Conservation (phyloP, 164 flowering plant species). For the Umbellularia californica region DNA sequence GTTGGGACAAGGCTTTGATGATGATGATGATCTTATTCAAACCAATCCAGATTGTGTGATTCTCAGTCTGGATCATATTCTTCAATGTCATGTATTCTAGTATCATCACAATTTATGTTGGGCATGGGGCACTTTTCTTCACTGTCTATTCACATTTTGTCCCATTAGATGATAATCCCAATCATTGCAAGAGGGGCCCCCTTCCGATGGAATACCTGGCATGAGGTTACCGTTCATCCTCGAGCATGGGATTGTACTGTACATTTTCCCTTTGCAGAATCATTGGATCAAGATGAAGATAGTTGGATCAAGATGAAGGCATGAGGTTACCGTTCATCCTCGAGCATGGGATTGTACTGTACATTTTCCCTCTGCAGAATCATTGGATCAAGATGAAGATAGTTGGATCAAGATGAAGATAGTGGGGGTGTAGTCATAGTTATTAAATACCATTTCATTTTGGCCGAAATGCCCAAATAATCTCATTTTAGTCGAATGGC, state of each 20-base stretch:
- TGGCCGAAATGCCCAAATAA: no score
- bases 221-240: not conserved
- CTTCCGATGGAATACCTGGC: not conserved
- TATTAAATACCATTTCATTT: no score
- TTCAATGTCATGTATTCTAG: no score
- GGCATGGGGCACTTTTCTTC: no score
- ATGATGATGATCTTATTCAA: no score
- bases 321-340: not conserved
- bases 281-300: not conserved
- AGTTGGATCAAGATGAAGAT: not conserved
- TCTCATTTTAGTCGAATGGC: no score
- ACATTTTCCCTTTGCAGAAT: not conserved
- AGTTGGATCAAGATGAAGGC: not conserved
- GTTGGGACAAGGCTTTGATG: no score
- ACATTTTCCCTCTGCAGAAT: not conserved
- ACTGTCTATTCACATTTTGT: no score
- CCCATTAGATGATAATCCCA: not conserved
- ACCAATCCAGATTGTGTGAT: no score
- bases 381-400: not conserved
- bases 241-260: not conserved
- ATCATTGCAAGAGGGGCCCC: not conserved
- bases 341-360: not conserved
- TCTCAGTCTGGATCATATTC: no score
- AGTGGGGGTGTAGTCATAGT: no score
- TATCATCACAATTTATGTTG: no score